These are phyloP conservation scores for Ascoidea tarda DNA, from an alignment of 805 yeast genomes.

Conservation along the genomic window DNA sequence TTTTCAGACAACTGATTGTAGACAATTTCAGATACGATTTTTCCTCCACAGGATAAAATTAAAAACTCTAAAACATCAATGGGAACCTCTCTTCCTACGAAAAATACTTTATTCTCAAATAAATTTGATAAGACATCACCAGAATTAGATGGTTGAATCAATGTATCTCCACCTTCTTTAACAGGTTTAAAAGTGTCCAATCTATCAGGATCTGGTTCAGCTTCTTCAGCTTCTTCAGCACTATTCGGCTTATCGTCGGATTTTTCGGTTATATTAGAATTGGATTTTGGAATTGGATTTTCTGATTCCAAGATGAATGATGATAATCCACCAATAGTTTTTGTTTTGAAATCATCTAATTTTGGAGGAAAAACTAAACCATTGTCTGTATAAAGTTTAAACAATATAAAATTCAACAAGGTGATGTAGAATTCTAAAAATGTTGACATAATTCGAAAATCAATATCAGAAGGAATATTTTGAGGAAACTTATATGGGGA, in stretches of 20 bases:
- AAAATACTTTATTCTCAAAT: slow-evolving; percentile 67
- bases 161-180: slow-evolving; percentile 47
- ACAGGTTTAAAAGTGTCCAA: slow-evolving; percentile 63
- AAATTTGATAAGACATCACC: slow-evolving; percentile 49
- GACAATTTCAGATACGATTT: slow-evolving; percentile 73
- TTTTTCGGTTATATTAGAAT: slow-evolving; percentile 14
- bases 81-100: slow-evolving; percentile 90
- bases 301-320: slow-evolving; percentile 60
- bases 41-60: slow-evolving; percentile 77
- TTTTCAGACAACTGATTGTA: slow-evolving; percentile 20
- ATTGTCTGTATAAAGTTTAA: slow-evolving; percentile 71
- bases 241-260: slow-evolving; percentile 21
- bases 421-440: slow-evolving; percentile 94
- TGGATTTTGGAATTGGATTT: slow-evolving; percentile 15
- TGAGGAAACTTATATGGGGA: slow-evolving; percentile 97
- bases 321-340: slow-evolving; percentile 81
- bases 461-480: slow-evolving; percentile 85
- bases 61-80: slow-evolving; percentile 82
- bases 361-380: slow-evolving; percentile 87
- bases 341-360: slow-evolving; percentile 42
- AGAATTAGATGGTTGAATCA: slow-evolving; percentile 55
- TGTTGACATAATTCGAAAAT: slow-evolving; percentile 92
- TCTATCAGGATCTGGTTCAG: slow-evolving; percentile 21
- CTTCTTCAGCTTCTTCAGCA: slow-evolving; percentile 21
- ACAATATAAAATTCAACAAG: slow-evolving; percentile 74